These are phyloP conservation scores for Lachnellula hyalina DNA, from an alignment of 2,329 filamentous ascomycete species.

Conservation along the genomic window DNA sequence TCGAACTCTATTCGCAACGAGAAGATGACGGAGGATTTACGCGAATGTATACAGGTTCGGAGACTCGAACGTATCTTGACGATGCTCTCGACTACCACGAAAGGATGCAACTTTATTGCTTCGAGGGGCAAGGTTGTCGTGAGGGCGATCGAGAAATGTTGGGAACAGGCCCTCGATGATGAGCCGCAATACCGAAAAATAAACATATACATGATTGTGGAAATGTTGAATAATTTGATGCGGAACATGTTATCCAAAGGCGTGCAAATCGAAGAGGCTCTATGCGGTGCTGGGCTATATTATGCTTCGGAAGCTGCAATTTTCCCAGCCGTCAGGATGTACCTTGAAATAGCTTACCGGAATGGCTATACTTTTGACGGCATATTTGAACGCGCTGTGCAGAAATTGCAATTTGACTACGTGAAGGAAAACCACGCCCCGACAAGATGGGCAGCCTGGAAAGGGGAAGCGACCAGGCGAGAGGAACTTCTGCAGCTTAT, in stretches of 20 bases:
- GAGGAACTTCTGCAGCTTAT: conserved; percentile 11
- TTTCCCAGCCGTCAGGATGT: conserved; percentile 13
- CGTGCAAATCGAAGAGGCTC: conserved; percentile 1
- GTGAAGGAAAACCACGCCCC: not conserved
- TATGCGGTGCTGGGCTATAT: conserved; percentile 15
- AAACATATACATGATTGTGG: not conserved
- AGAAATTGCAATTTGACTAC: not conserved
- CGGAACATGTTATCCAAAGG: conserved; percentile 13
- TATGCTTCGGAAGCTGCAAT: conserved; percentile 12
- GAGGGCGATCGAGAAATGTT: conserved; percentile 2
- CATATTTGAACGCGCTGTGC: not conserved
- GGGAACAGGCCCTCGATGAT: not conserved
- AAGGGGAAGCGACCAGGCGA: not conserved
- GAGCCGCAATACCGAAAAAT: not conserved
- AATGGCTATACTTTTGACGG: conserved; percentile 1
- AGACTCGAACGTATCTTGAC: conserved; percentile 7
- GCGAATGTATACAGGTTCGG: not conserved
- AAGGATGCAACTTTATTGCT: conserved; percentile 16
- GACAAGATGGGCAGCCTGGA: not conserved
- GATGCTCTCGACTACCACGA: conserved; percentile 12
- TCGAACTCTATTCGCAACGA: too few species aligned
- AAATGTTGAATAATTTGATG: conserved; percentile 16
- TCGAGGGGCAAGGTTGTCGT: not conserved
- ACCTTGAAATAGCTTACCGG: conserved; percentile 9
- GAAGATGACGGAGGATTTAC: not conserved